Evolutionary conservation across 2,329 filamentous ascomycete genomes (phyloP).

Genomic region (Diplodia scrobiculata): DNA sequence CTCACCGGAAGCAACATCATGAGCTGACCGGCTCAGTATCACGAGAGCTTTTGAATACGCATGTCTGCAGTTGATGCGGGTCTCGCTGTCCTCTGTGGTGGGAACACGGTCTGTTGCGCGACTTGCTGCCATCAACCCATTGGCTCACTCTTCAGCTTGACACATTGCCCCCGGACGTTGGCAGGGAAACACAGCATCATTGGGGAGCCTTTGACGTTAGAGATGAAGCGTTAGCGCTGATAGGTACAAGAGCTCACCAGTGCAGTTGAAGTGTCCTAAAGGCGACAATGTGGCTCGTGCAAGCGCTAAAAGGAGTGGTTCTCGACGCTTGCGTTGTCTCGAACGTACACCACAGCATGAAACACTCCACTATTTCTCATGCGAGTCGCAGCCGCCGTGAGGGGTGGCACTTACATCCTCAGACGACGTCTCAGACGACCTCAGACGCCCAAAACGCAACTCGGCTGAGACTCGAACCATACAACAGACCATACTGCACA

Average conservation of each 20-base stretch:
- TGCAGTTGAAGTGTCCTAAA: not conserved
- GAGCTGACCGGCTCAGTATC: not conserved
- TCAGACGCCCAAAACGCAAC: slow-evolving; percentile 20
- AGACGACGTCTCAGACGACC: slow-evolving; percentile 25
- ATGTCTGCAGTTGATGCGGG: not conserved
- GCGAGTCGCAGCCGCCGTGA: not conserved
- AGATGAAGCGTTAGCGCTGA: not conserved
- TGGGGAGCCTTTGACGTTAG: not conserved
- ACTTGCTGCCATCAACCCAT: not conserved
- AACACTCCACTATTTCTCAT: slow-evolving; percentile 19
- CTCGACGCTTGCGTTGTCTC: not conserved
- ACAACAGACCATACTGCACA: slow-evolving; percentile 14
- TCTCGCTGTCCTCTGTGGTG: not conserved
- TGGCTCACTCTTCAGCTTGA: not conserved
- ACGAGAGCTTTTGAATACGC: not conserved
- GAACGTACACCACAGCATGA: not conserved
- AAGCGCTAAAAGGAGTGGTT: slow-evolving; percentile 1
- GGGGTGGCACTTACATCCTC: not conserved
- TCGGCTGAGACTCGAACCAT: slow-evolving; percentile 24
- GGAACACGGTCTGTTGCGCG: slow-evolving; percentile 10
- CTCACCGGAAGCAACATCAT: slow-evolving; percentile 10
- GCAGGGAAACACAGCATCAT: not conserved
- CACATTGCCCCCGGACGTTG: too few relatives aligned
- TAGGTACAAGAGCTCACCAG: not conserved
- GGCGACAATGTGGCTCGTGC: not conserved